Evolutionary conservation across 257 asterid genomes (phyloP).

Genomic region (Haberlea rhodopensis): DNA sequence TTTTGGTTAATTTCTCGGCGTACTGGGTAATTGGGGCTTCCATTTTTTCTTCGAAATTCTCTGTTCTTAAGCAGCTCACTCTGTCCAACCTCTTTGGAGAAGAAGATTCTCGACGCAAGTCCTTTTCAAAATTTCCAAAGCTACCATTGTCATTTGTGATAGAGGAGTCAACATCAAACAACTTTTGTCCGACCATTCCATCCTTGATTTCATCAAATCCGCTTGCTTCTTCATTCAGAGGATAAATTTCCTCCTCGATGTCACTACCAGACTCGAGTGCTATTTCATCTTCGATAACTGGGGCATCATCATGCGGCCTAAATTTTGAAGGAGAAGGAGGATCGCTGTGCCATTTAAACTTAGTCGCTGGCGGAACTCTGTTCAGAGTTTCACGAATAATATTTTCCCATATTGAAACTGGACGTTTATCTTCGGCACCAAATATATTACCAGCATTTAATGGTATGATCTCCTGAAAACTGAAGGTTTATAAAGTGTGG

Average conservation of each 20-base stretch:
- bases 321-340: conserved; percentile 90
- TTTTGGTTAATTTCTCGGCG: conserved; percentile 41
- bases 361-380: conserved; percentile 50
- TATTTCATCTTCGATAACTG: conserved; percentile 59
- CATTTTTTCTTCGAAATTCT: conserved; percentile 38
- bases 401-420: conserved; percentile 84
- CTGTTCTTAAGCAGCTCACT: conserved; percentile 49
- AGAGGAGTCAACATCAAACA: conserved; percentile 25
- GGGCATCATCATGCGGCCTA: conserved; percentile 65
- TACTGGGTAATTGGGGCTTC: conserved; percentile 34
- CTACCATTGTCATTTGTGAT: conserved; percentile 23
- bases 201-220: conserved; percentile 31
- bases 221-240: conserved; percentile 54
- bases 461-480: conserved; percentile 96
- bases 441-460: conserved; percentile 89
- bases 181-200: conserved; percentile 26
- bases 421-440: conserved; percentile 89
- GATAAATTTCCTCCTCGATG: conserved; percentile 67
- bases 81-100: conserved; percentile 49
- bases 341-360: conserved; percentile 76
- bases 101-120: conserved; percentile 43
- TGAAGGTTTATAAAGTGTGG: conserved; percentile 31
- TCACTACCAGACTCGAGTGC: conserved; percentile 75
- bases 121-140: conserved; percentile 27
- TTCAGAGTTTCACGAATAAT: conserved; percentile 80